phyloP scores from a whole-genome alignment of 2,329 filamentous ascomycete genomes.

The Cercospora sojina region DNA sequence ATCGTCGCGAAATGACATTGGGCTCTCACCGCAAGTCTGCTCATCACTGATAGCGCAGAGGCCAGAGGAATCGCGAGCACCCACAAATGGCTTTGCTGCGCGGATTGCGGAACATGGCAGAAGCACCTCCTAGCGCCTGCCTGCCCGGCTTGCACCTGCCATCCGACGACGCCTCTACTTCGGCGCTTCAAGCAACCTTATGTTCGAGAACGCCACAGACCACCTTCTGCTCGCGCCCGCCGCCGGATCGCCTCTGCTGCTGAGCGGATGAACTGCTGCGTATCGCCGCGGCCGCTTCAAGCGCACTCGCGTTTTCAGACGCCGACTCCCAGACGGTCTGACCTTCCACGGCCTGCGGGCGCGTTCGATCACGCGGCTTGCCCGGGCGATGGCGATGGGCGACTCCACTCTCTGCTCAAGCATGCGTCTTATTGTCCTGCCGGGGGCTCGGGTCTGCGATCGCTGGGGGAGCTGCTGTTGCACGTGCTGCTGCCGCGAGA shows the following conservation, averaged over 20 bases:
- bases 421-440: not conserved
- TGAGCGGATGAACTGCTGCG: not conserved
- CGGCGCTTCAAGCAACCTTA: slow-evolving; percentile 15
- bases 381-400: not conserved
- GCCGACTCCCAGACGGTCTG: not conserved
- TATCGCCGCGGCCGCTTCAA: not conserved
- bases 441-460: not conserved
- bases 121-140: not conserved
- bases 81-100: not conserved
- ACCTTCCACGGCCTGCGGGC: not conserved
- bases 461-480: not conserved
- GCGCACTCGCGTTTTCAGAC: not conserved
- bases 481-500: not conserved
- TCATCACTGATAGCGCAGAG: not conserved
- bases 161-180: slow-evolving; percentile 16
- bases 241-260: not conserved
- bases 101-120: not conserved
- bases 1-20: not conserved
- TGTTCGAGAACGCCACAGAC: slow-evolving; percentile 17
- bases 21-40: not conserved
- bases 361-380: not conserved
- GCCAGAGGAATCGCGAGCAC: not conserved
- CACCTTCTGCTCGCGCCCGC: not conserved
- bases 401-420: not conserved
- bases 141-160: not conserved